A percentile compares a stretch with the other conserved stretches of the same genome.
Conservation (phyloP, 768 basidiomycete species). For the Paxillus ammoniavirescens region DNA sequence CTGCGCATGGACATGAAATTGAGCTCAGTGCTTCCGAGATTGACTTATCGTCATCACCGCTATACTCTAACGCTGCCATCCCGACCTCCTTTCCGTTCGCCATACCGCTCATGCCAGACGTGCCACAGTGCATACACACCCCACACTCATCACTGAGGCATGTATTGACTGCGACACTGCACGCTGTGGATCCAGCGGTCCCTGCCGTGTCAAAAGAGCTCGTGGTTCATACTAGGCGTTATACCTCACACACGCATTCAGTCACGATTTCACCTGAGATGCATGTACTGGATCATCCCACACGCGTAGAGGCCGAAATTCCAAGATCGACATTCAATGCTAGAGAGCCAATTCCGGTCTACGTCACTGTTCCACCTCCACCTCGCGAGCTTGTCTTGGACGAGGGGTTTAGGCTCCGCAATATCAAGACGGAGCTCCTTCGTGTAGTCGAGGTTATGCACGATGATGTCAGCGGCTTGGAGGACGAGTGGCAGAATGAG, state of each 20-base stretch:
- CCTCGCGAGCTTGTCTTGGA: constrained; percentile 62
- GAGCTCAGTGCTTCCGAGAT: constrained; percentile 62
- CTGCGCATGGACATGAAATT: constrained; percentile 57
- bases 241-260: constrained; percentile 59
- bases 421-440: constrained; percentile 77
- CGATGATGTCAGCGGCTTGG: constrained; percentile 38
- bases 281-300: constrained; percentile 57
- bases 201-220: constrained; percentile 52
- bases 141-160: constrained; percentile 72
- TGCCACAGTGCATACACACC: constrained; percentile 81
- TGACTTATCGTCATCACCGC: constrained; percentile 49
- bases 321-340: constrained; percentile 69
- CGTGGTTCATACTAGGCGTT: constrained; percentile 71
- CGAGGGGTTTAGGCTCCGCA: constrained; percentile 72
- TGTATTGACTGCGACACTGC: constrained; percentile 63
- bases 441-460: constrained; percentile 58
- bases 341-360: constrained; percentile 75
- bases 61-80: constrained; percentile 36
- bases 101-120: constrained; percentile 74
- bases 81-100: constrained; percentile 77
- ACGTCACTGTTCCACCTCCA: constrained; percentile 80
- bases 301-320: constrained; percentile 65
- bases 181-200: constrained; percentile 42
- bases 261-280: constrained; percentile 62
- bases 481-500: constrained; percentile 32